Evolutionary conservation across 176 grass and related monocot genomes (phyloP).

Genomic region (Aegilops sharonensis): DNA sequence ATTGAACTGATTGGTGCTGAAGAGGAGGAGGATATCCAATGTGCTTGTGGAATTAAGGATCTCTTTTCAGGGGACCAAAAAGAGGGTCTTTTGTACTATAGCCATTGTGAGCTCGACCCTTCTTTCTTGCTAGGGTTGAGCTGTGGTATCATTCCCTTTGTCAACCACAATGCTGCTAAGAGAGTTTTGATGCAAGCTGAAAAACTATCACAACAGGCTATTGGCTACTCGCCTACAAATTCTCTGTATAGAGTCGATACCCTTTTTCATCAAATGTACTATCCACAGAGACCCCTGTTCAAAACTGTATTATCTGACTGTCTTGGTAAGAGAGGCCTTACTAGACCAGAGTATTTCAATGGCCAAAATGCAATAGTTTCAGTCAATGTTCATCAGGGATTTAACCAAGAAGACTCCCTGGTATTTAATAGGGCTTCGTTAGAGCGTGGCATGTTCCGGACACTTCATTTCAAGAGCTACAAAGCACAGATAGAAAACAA

Average conservation of each 20-base stretch:
- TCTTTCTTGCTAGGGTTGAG: slow-evolving; percentile 86
- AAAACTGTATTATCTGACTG: slow-evolving; percentile 74
- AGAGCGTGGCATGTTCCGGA: slow-evolving; percentile 82
- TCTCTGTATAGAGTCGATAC: slow-evolving; percentile 61
- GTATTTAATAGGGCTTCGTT: slow-evolving; percentile 86
- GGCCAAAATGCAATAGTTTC: slow-evolving; percentile 88
- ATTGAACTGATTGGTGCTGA: slow-evolving; percentile 79
- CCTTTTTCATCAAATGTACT: slow-evolving; percentile 74
- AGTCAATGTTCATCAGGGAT: slow-evolving; percentile 79
- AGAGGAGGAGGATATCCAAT: slow-evolving; percentile 85
- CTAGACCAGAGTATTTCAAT: slow-evolving; percentile 79
- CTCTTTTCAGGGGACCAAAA: slow-evolving; percentile 43
- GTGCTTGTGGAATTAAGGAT: slow-evolving; percentile 65
- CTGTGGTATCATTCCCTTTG: slow-evolving; percentile 83
- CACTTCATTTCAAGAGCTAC: slow-evolving; percentile 72
- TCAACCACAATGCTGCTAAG: slow-evolving; percentile 70
- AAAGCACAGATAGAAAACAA: slow-evolving; percentile 74
- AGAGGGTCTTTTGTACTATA: slow-evolving; percentile 44
- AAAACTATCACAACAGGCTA: slow-evolving; percentile 84
- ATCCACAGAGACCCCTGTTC: slow-evolving; percentile 86
- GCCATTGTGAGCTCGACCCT: slow-evolving; percentile 79
- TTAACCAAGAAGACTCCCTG: slow-evolving; percentile 91
- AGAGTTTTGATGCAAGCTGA: slow-evolving; percentile 79
- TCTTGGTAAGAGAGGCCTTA: slow-evolving; percentile 47
- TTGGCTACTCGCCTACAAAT: slow-evolving; percentile 80